Base-by-base conservation (phyloP, 129 eudicot genomes). In the Saussurea involucrata region DNA sequence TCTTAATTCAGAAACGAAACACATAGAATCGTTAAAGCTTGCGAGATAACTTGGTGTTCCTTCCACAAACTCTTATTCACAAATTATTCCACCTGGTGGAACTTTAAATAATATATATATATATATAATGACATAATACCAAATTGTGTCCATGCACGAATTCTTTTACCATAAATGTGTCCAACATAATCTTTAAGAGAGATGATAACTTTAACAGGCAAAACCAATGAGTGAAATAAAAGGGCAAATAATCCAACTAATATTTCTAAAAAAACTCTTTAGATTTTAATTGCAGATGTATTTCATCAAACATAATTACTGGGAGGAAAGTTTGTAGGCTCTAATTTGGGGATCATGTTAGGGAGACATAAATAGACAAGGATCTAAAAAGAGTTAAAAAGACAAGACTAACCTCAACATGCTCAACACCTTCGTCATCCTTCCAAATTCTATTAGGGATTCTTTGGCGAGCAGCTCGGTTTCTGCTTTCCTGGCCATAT, bases 381-480 rank as follows among this genome's bases (percentile, higher is more conserved):
- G 11, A 58, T 18, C 4, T 58, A 20, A 18, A 17, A 42, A 12
- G 42, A 74, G 36, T 22, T 58, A 32, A 68, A 9, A 67, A 37
- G 46, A 72, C 24, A 67, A 37, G 46, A 72, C 24, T 75, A 82
- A 88, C 98, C 90, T 88, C 90, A 66, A 90, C 88, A 82, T 93
- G 97, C 86, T 93, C 98, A 68, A 87, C 88, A 1, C 95, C 95
- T 18, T 88, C 97, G 67, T 90, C 98, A 69, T 93, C 98, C 25
- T 85, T 88, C 97, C 98, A 94, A 68, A 69, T 58, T 77, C 91
- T 89, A 53, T 91, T 78, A 37, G 97, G 90, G 40, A 91, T 81
- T 17, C 89, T 85, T 77, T 94, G 96, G 66, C 96, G 96, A 42
- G 97, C 97, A 8, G 96, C 96, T 67, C 98, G 93, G 74, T 94